Evolutionary conservation across 2,329 filamentous ascomycete genomes (phyloP).

Genomic region (Alternaria ventricosa): DNA sequence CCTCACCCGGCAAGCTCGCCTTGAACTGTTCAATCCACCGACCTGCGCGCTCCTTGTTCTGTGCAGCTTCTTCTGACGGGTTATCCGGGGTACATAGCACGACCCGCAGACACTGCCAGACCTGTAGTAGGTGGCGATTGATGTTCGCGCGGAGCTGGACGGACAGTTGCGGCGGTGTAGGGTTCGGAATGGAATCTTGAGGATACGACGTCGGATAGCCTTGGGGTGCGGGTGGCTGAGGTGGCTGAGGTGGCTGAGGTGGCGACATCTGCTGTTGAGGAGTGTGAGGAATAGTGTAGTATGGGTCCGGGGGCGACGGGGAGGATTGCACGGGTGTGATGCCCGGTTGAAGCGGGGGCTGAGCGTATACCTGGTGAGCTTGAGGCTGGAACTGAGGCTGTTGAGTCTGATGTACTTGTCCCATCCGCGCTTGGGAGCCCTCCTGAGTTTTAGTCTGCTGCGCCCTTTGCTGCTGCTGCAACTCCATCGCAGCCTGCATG

Average conservation of each 20-base stretch:
- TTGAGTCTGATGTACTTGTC: neutral
- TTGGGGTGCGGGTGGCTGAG: neutral
- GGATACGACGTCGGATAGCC: neutral
- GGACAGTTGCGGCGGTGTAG: neutral
- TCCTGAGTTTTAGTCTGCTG: neutral
- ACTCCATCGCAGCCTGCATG: neutral
- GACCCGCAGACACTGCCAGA: conserved; percentile 1
- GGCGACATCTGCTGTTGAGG: neutral
- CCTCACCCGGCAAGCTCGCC: neutral
- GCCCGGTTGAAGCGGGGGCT: neutral
- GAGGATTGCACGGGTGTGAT: neutral
- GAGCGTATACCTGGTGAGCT: neutral
- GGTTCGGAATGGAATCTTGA: neutral
- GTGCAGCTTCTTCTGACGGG: neutral
- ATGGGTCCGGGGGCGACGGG: neutral
- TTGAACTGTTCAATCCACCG: conserved; percentile 4
- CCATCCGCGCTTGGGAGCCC: neutral
- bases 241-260: too few relatives aligned
- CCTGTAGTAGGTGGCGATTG: neutral
- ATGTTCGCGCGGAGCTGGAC: neutral
- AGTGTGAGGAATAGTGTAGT: neutral
- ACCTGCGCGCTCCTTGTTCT: neutral
- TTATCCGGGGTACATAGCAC: neutral
- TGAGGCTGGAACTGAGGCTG: neutral
- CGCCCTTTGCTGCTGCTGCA: neutral